Evolutionary conservation across 768 basidiomycete genomes (phyloP).

Genomic region (Suillus fuscotomentosus): DNA sequence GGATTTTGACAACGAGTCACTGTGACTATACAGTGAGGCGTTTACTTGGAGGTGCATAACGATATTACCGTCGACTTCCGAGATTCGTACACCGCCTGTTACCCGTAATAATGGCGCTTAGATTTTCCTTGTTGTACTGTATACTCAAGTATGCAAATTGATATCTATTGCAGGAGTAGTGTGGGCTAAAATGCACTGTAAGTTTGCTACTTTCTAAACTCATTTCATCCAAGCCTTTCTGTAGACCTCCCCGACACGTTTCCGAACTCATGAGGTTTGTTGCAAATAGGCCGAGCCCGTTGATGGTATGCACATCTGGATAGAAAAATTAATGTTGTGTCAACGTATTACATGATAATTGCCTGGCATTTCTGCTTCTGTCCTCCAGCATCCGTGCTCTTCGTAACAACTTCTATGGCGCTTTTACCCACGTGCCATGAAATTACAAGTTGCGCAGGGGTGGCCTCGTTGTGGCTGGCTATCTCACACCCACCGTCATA

Average conservation of each 20-base stretch:
- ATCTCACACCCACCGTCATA: constrained; percentile 24
- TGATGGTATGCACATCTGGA: constrained; percentile 43
- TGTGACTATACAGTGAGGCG: not conserved
- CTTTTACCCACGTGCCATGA: constrained; percentile 33
- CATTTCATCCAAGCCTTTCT: constrained; percentile 33
- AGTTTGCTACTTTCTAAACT: not conserved
- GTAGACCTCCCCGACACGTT: constrained; percentile 39
- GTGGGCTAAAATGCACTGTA: not conserved
- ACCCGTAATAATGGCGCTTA: constrained; percentile 7
- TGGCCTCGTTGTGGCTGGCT: constrained; percentile 25
- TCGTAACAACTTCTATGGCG: constrained; percentile 28
- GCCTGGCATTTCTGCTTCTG: constrained; percentile 25
- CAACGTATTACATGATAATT: not conserved
- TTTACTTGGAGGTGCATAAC: not conserved
- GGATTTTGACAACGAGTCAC: constrained; percentile 10
- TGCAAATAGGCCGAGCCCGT: constrained; percentile 42
- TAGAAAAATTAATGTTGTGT: constrained; percentile 18
- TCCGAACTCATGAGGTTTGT: constrained; percentile 33
- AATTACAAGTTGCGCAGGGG: constrained; percentile 28
- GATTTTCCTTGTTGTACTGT: constrained; percentile 9
- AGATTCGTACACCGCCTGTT: not conserved
- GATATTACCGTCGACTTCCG: not conserved
- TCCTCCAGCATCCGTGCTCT: constrained; percentile 21
- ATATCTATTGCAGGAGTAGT: not conserved
- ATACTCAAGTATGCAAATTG: constrained; percentile 2